Conservation (phyloP, 768 basidiomycete species). For the Saitozyma podzolica region DNA sequence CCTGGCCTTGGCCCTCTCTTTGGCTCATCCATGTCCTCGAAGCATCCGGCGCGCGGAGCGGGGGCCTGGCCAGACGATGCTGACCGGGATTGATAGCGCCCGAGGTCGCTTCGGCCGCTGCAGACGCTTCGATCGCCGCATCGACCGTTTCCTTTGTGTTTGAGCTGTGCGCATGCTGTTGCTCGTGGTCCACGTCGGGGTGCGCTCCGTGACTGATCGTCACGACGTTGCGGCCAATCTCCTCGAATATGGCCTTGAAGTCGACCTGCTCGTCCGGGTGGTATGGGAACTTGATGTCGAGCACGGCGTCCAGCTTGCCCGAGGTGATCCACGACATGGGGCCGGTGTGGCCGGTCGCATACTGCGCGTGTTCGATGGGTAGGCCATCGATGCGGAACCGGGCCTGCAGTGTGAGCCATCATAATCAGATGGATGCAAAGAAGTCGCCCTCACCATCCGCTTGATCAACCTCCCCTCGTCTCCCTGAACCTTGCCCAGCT, state of each 20-base stretch:
- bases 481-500: constrained; percentile 74
- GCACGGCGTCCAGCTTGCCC: constrained; percentile 92
- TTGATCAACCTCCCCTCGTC: constrained; percentile 85
- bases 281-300: constrained; percentile 95
- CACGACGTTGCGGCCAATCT: constrained; percentile 83
- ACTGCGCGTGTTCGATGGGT: constrained; percentile 91
- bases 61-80: constrained; percentile 79
- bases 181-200: constrained; percentile 17
- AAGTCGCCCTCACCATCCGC: constrained; percentile 68
- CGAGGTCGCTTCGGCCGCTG: constrained; percentile 17
- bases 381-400: constrained; percentile 96
- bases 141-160: constrained; percentile 5
- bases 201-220: constrained; percentile 48
- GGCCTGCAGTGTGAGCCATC: constrained; percentile 60
- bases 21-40: not conserved
- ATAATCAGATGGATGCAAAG: not conserved
- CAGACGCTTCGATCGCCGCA: constrained; percentile 19
- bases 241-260: constrained; percentile 79
- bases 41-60: constrained; percentile 66
- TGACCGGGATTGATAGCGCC: constrained; percentile 73
- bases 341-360: constrained; percentile 72
- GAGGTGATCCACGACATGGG: constrained; percentile 98
- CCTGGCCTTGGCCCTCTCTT: constrained; percentile 11
- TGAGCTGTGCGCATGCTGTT: not conserved
- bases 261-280: constrained; percentile 68